Base-by-base conservation (phyloP, 345 rosid genomes). In the Noccaea bulbosa region DNA sequence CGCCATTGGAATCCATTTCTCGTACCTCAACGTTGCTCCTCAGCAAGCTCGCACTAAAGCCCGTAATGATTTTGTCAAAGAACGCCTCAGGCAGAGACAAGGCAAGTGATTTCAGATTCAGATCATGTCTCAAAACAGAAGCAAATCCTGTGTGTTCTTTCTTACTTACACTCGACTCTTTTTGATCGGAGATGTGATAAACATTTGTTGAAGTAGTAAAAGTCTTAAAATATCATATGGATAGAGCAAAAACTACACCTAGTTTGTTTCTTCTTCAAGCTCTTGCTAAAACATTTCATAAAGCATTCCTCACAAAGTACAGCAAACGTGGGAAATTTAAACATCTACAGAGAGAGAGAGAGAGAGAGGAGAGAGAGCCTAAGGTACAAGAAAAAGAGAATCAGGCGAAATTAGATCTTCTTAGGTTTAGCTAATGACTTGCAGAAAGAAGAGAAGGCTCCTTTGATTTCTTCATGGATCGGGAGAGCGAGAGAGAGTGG, bases 31-130 rank as follows among this genome's bases (percentile, higher is more conserved):
- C 50, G 65, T 82, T 44, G 88, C 85, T 32, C 96, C 95, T 40
- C 96, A 90, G 70, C 93, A 78, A 70, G 96, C 92, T 41, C 85
- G 98, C 4, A 88, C 77, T 50, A 83, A 87, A 81, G 95, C 98
- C 69, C 95, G 96, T 7, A 81, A 80, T 46, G 91, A 92, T 34
- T 85, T 83, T 46, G 91, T 88, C 17, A 88, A 56, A 70, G 86
- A 85, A 35, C 71, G 76, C 14, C 75, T 90, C 77, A 80, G 75
- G 51, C 83, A 81, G 81, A 90, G 82, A 77, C 80, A 77, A 15
- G 91, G 93, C 63, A 65, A 76, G 49, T 73, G 53, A 66, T 50
- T 53, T 32, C 12, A 52, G 38, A 32, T 63, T 65, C 62, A 46
- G 6, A 37, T 14, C 2, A n/a, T 43, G 53, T 20, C 39, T 33